Evolutionary conservation across 2,329 filamentous ascomycete genomes (phyloP).

Genomic region (Colletotrichum melonis): DNA sequence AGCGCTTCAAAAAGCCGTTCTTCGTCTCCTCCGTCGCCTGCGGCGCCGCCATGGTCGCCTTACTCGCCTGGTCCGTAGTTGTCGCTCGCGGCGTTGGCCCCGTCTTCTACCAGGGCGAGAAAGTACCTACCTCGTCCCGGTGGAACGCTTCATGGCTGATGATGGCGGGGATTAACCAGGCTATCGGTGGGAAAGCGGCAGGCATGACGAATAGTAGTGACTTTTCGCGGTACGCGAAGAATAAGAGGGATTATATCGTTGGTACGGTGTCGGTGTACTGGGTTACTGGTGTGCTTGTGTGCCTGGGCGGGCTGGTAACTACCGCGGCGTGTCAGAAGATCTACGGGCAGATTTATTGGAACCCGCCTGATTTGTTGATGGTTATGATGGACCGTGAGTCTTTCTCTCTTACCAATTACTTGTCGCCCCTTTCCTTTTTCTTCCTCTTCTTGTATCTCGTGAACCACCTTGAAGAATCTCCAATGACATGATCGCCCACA

Average conservation of each 20-base stretch:
- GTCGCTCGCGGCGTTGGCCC: constrained; percentile 55
- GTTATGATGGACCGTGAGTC: constrained; percentile 41
- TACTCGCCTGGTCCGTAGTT: constrained; percentile 59
- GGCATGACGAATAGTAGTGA: constrained; percentile 53
- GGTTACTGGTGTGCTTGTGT: constrained; percentile 47
- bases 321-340: constrained; percentile 51
- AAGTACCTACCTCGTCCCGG: neutral
- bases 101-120: constrained; percentile 46
- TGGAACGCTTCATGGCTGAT: constrained; percentile 51
- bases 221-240: constrained; percentile 47
- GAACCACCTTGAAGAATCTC: too few species aligned
- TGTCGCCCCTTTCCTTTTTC: too few species aligned
- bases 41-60: constrained; percentile 56
- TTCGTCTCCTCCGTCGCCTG: constrained; percentile 54
- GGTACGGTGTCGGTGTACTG: constrained; percentile 49
- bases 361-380: constrained; percentile 48
- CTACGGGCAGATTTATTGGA: constrained; percentile 50
- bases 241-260: constrained; percentile 46
- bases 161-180: constrained; percentile 49
- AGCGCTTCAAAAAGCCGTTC: constrained; percentile 60
- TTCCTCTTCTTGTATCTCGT: too few species aligned
- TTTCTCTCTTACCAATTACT: too few species aligned
- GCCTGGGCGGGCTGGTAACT: constrained; percentile 52
- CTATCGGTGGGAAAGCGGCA: constrained; percentile 49
- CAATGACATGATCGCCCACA: neutral